These are phyloP conservation scores for Kwoniella heveanensis DNA, from an alignment of 768 basidiomycete genomes.

Conservation along the genomic window DNA sequence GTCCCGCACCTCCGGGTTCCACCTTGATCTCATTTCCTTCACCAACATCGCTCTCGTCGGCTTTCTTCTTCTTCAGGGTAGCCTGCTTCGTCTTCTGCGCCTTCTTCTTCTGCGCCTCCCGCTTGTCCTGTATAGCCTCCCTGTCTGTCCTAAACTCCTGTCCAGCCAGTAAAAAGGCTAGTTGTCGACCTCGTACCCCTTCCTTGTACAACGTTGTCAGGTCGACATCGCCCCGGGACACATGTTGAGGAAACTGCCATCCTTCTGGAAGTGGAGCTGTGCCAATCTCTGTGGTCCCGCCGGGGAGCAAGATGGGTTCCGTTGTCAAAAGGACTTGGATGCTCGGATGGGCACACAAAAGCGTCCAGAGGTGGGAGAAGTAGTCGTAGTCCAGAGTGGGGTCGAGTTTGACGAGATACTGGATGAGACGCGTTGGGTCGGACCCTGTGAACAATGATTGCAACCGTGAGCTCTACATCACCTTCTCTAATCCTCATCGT, in stretches of 20 bases:
- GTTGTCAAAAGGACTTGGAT: slow-evolving; percentile 36
- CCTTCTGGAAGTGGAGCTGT: slow-evolving; percentile 37
- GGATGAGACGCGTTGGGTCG: slow-evolving; percentile 31
- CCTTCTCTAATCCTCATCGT: not conserved
- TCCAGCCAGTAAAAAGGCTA: slow-evolving; percentile 39
- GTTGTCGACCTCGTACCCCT: slow-evolving; percentile 38
- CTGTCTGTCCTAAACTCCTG: slow-evolving; percentile 35
- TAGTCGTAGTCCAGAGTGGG: slow-evolving; percentile 34
- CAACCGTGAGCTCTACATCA: not conserved
- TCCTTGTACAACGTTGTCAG: slow-evolving; percentile 23
- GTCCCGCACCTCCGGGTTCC: slow-evolving; percentile 10
- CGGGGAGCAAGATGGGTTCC: slow-evolving; percentile 34
- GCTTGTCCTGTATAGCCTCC: slow-evolving; percentile 28
- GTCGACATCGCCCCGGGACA: slow-evolving; percentile 14
- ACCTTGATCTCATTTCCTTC: slow-evolving; percentile 14
- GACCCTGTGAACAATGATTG: slow-evolving; percentile 22
- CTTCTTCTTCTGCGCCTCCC: slow-evolving; percentile 18
- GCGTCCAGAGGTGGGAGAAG: slow-evolving; percentile 42
- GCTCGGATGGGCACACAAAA: slow-evolving; percentile 34
- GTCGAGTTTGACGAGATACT: slow-evolving; percentile 35
- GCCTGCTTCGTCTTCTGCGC: slow-evolving; percentile 11
- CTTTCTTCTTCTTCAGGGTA: slow-evolving; percentile 8
- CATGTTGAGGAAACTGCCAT: slow-evolving; percentile 22
- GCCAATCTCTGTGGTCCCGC: slow-evolving; percentile 29
- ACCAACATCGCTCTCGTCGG: slow-evolving; percentile 6